phyloP scores from a whole-genome alignment of 768 basidiomycete genomes.

The Lentinula detonsa region DNA sequence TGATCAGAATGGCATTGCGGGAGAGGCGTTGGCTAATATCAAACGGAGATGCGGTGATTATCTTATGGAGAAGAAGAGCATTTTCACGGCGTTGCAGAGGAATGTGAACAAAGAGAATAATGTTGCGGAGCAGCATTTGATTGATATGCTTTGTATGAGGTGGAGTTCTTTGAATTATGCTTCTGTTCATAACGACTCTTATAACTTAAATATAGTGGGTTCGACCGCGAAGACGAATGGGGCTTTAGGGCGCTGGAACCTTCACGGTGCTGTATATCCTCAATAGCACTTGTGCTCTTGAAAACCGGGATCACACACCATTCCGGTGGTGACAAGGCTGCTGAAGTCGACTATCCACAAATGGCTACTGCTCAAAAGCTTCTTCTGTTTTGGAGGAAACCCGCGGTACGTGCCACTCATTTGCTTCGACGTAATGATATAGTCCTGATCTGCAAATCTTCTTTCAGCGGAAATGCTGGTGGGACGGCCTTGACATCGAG shows the following conservation, averaged over 20 bases:
- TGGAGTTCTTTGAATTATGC: constrained; percentile 23
- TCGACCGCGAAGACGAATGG: constrained; percentile 97
- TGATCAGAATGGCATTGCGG: constrained; percentile 76
- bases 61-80: constrained; percentile 83
- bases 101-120: constrained; percentile 99
- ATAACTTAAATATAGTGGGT: constrained; percentile 56
- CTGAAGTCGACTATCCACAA: constrained; percentile 84
- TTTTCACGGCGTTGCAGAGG: constrained; percentile 96
- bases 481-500: constrained; percentile 95
- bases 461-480: constrained; percentile 96
- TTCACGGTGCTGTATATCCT: constrained; percentile 94
- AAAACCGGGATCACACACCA: constrained; percentile 94
- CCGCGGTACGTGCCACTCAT: constrained; percentile 66
- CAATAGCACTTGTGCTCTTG: constrained; percentile 93
- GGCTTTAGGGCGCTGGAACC: constrained; percentile 96
- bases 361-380: constrained; percentile 98
- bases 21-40: constrained; percentile 67
- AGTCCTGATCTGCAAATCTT: constrained; percentile 4
- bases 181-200: neutral
- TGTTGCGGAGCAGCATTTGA: constrained; percentile 96
- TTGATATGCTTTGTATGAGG: constrained; percentile 99
- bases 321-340: constrained; percentile 57
- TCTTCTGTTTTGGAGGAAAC: constrained; percentile 97
- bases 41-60: constrained; percentile 85
- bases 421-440: constrained; percentile 3